These are phyloP conservation scores for Eragrostis curvula DNA, from an alignment of 176 grass and related monocot genomes.

Conservation along the genomic window DNA sequence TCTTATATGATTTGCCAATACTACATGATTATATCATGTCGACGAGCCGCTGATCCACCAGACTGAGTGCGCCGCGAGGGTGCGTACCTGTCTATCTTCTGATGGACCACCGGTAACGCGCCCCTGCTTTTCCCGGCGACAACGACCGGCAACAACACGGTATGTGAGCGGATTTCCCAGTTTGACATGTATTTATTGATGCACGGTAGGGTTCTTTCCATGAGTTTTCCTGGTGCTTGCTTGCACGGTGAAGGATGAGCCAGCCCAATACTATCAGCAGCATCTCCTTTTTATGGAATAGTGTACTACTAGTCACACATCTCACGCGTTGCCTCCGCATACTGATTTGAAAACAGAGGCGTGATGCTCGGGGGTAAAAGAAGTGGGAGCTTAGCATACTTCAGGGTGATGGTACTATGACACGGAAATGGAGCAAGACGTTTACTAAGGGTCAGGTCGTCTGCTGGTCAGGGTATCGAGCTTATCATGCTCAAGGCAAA, in stretches of 20 bases:
- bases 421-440: no score
- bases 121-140: conserved; percentile 15
- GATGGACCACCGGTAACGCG: conserved; percentile 4
- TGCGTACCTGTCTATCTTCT: neutral
- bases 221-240: neutral
- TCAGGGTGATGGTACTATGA: no score
- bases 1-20: neutral
- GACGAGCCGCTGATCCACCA: neutral
- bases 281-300: no score
- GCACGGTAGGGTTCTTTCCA: neutral
- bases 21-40: neutral
- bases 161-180: neutral
- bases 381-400: no score
- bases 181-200: neutral
- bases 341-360: neutral
- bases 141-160: conserved; percentile 21
- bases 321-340: neutral
- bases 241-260: neutral
- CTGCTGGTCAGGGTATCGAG: no score
- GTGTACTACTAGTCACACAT: neutral
- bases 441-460: no score
- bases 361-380: no score
- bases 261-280: no score
- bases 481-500: no score
- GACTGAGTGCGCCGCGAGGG: neutral